Evolutionary conservation across 108 stramenopile species (phyloP).

Genomic region (Fragilaria radians): DNA sequence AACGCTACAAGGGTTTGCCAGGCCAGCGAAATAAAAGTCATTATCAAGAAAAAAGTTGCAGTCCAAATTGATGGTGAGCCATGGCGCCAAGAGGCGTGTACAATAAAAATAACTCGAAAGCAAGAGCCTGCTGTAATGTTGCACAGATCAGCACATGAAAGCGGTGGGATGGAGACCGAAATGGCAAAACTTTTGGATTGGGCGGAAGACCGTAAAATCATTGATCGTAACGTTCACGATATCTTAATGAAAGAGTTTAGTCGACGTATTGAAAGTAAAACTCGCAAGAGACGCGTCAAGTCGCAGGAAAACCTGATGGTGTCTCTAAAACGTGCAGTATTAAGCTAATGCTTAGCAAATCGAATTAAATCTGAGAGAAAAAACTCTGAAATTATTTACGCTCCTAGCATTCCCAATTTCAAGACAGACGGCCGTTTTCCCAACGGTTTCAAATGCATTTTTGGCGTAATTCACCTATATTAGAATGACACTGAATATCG

Average conservation of each 20-base stretch:
- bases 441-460: too few species aligned
- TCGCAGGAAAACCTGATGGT: slow-evolving; percentile 18
- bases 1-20: slow-evolving; percentile 73
- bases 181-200: slow-evolving; percentile 67
- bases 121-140: slow-evolving; percentile 64
- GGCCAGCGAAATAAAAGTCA: slow-evolving; percentile 61
- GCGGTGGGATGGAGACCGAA: slow-evolving; percentile 76
- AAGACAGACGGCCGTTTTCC: too few species aligned
- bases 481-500: too few species aligned
- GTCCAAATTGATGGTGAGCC: slow-evolving; percentile 90
- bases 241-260: slow-evolving; percentile 78
- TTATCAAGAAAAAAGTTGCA: slow-evolving; percentile 62
- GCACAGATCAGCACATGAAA: slow-evolving; percentile 57
- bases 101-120: slow-evolving; percentile 48
- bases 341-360: too few species aligned
- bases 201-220: slow-evolving; percentile 62
- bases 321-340: slow-evolving; percentile 26
- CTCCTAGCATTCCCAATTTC: too few species aligned
- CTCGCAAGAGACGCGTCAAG: slow-evolving; percentile 29
- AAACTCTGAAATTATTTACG: too few species aligned
- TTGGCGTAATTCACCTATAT: too few species aligned
- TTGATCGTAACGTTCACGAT: slow-evolving; percentile 49
- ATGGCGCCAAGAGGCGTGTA: slow-evolving; percentile 65
- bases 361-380: too few species aligned
- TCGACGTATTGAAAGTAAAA: slow-evolving; percentile 63